Evolutionary conservation across 177 flowering plant genomes (phyloP).

Genomic region (Vitis hybrid): DNA sequence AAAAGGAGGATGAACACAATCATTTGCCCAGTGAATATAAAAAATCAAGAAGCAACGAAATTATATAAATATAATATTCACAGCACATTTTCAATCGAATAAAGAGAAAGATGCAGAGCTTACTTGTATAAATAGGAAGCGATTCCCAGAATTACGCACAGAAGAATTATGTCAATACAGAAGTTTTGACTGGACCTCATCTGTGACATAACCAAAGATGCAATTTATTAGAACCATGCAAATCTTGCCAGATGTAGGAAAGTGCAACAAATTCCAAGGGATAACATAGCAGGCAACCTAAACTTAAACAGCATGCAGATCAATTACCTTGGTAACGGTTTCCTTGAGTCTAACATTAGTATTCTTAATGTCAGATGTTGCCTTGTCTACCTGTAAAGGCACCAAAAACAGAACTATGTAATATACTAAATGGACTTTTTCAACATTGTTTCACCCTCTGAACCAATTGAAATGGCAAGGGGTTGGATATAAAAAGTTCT

Average conservation of each 20-base stretch:
- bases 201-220: slow-evolving; percentile 14
- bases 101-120: slow-evolving; percentile 10
- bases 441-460: too few species aligned
- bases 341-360: slow-evolving; percentile 43
- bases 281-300: not conserved
- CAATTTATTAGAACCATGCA: not conserved
- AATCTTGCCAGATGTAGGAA: not conserved
- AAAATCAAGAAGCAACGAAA: too few species aligned
- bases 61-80: too few species aligned
- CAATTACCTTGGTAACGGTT: slow-evolving; percentile 31
- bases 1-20: too few species aligned
- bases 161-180: slow-evolving; percentile 39
- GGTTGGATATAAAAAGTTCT: slow-evolving; percentile 4
- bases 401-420: not conserved
- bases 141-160: slow-evolving; percentile 38
- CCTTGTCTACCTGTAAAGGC: slow-evolving; percentile 35
- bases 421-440: too few species aligned
- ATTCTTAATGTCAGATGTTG: slow-evolving; percentile 30
- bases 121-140: slow-evolving; percentile 42
- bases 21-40: too few species aligned
- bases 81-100: not conserved
- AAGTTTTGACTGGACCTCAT: slow-evolving; percentile 38
- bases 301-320: not conserved
- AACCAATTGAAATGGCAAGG: too few species aligned
- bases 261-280: not conserved